Conservation (phyloP, 768 basidiomycete genomes). For the Rhodotorula paludigena region DNA sequence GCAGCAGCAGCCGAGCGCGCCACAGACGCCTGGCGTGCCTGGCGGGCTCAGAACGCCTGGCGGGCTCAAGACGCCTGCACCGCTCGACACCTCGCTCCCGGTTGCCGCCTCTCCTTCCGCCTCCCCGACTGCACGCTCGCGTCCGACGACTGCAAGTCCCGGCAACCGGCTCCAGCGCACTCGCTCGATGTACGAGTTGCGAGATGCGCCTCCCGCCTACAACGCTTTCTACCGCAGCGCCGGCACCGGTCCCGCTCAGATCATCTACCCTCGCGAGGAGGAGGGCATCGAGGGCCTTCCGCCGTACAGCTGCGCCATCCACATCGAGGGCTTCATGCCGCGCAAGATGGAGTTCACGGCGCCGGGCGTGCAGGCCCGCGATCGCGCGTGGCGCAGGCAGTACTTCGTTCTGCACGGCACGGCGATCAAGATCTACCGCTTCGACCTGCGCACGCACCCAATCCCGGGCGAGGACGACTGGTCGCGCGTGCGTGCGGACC, state of each 20-base stretch:
- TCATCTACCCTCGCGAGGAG: slow-evolving; percentile 55
- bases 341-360: slow-evolving; percentile 87
- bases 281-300: slow-evolving; percentile 81
- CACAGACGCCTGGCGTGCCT: slow-evolving; percentile 42
- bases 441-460: slow-evolving; percentile 46
- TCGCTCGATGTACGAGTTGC: slow-evolving; percentile 49
- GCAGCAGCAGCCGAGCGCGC: neutral
- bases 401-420: slow-evolving; percentile 90
- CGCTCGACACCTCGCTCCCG: neutral
- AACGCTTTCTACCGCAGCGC: slow-evolving; percentile 38
- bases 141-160: neutral
- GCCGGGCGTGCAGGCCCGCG: slow-evolving; percentile 79
- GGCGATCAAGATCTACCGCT: slow-evolving; percentile 61
- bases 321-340: slow-evolving; percentile 73
- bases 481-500: slow-evolving; percentile 14
- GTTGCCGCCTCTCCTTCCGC: neutral
- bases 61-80: slow-evolving; percentile 15
- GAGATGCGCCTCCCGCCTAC: slow-evolving; percentile 48
- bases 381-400: slow-evolving; percentile 84
- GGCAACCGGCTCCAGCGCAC: slow-evolving; percentile 43
- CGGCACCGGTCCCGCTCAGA: slow-evolving; percentile 44
- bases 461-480: slow-evolving; percentile 38
- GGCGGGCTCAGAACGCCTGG: slow-evolving; percentile 32
- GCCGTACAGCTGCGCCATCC: slow-evolving; percentile 70
- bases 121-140: neutral